phyloP scores from a whole-genome alignment of 2,329 filamentous ascomycete species.

The Neonectria faginata region DNA sequence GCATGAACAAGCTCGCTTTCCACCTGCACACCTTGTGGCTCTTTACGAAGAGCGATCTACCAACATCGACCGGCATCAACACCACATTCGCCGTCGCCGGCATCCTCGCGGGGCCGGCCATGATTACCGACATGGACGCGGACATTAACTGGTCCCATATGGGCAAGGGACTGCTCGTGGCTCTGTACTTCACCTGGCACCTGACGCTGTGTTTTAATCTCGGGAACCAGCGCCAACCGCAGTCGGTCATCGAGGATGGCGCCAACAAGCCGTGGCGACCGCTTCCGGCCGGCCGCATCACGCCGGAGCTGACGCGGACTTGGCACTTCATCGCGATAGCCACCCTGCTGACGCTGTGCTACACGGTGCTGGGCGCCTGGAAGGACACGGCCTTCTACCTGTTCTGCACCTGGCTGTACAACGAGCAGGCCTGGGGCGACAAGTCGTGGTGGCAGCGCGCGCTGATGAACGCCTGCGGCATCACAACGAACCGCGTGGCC shows the following conservation, averaged over 20 bases:
- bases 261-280: constrained; percentile 56
- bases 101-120: constrained; percentile 33
- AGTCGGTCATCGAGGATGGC: constrained; percentile 51
- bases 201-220: constrained; percentile 49
- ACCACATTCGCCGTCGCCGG: constrained; percentile 35
- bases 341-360: constrained; percentile 35
- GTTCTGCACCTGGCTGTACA: constrained; percentile 54
- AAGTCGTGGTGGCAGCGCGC: constrained; percentile 45
- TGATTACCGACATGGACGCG: constrained; percentile 25
- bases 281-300: constrained; percentile 45
- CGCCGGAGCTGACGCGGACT: constrained; percentile 37
- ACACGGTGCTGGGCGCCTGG: constrained; percentile 36
- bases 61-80: constrained; percentile 37
- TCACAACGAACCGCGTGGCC: constrained; percentile 39
- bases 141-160: constrained; percentile 29
- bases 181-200: constrained; percentile 40
- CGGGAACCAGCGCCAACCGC: constrained; percentile 52
- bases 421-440: constrained; percentile 51
- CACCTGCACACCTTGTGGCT: constrained; percentile 34
- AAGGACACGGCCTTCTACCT: constrained; percentile 48
- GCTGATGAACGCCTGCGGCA: constrained; percentile 39
- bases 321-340: constrained; percentile 44
- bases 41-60: constrained; percentile 38
- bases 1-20: constrained; percentile 30
- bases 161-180: constrained; percentile 34